Evolutionary conservation across 371 early-diverging fungal genomes (phyloP).

Genomic region (Blakeslea trispora): DNA sequence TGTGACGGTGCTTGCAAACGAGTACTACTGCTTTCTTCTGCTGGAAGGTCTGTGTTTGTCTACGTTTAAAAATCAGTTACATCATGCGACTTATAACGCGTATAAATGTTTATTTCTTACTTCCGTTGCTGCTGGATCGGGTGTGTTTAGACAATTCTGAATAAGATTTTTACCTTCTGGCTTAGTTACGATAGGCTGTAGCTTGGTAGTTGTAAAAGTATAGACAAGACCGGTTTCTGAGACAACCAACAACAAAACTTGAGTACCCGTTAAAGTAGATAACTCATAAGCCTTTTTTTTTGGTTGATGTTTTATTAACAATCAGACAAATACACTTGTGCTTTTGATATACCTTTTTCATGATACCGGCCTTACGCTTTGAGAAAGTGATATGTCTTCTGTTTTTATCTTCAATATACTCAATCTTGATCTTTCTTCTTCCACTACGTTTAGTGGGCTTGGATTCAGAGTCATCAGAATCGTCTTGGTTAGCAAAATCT

Average conservation of each 20-base stretch:
- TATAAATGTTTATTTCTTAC: too few species aligned
- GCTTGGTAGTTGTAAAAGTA: conserved; percentile 97
- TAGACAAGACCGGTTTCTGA: conserved; percentile 98
- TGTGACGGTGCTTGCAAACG: neutral
- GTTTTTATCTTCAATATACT: conserved; percentile 94
- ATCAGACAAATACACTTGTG: too few species aligned
- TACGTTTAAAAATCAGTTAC: neutral
- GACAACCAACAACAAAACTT: conserved; percentile 96
- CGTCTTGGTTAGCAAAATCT: conserved; percentile 26
- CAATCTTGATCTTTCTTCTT: conserved; percentile 95
- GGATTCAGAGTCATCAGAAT: conserved; percentile 43
- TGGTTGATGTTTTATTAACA: conserved; percentile 8
- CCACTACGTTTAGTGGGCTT: conserved; percentile 69
- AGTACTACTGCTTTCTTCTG: neutral
- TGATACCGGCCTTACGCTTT: conserved; percentile 98
- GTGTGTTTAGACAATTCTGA: conserved; percentile 91
- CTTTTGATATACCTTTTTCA: conserved; percentile 93
- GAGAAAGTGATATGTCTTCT: conserved; percentile 96
- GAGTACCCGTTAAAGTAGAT: conserved; percentile 95
- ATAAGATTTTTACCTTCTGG: conserved; percentile 95
- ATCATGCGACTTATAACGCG: conserved; percentile 2
- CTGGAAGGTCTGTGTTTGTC: neutral
- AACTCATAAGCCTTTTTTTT: conserved; percentile 89
- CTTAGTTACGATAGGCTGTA: conserved; percentile 95
- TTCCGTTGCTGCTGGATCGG: conserved; percentile 56